Evolutionary conservation across 1,139 yeast genomes (phyloP), one percentile per base, ranked within the genome.

Genomic region (Candida gigantensis): DNA sequence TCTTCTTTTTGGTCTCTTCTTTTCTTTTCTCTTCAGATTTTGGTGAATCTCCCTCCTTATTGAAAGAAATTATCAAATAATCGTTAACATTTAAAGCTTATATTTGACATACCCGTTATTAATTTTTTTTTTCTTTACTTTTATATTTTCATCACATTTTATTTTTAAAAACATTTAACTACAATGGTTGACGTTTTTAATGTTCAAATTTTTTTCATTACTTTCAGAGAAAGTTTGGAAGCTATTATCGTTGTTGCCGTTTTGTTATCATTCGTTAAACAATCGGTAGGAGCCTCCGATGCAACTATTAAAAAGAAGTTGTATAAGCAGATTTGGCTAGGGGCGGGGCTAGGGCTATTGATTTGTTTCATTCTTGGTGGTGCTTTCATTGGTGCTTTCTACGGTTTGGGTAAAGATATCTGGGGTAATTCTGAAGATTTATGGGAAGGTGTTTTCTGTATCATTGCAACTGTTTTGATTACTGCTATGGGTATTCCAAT

Each of bases 401-500:
- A 89, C 55, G 60, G 80, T 14, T 68, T 86, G 24, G 86, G 86
- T 34, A 74, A 80, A 19, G 90, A 88, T 66, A 63, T 87, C 43
- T 88, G 96, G 96, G 64, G 86, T 13, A 57, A 68, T 30, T 79
- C 94, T 31, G 96, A 88, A 56, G 95, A 88, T 54, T 72, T 88
- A 38, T 88, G 95, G 84, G 96, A 88, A 64, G 96, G 95, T 53
- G 73, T 82, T 20, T 78, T 88, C 52, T 81, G 87, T 54, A 62
- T 88, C 24, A 72, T 89, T 47, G 96, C 96, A 1, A 76, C 92
- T 1, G 66, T 83, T 13, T 75, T 88, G 58, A 88, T 88, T 43
- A 79, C 96, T 2, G 50, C 80, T 33, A 88, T 88, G 96, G 96
- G 96, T 30, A 65, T 88, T 48, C 92, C 94, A 52, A 84, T 88